phyloP scores from a whole-genome alignment of 495 filamentous ascomycete genomes.

The Recurvomyces mirabilis region DNA sequence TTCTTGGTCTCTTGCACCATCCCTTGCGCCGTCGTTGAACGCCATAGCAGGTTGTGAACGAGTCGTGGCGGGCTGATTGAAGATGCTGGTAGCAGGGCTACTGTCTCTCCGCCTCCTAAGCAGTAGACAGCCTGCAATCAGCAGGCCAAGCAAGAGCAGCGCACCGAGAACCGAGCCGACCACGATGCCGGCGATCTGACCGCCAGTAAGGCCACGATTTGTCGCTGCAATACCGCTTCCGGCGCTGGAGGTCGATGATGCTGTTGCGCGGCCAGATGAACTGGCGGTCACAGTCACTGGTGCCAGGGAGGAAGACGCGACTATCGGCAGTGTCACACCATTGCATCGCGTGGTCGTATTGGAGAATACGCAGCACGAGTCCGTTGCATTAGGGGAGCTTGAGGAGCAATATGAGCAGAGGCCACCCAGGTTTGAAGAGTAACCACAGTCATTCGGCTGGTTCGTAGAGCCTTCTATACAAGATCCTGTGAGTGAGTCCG shows the following conservation, averaged over 20 bases:
- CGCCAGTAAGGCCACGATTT: conserved; percentile 55
- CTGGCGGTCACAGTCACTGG: conserved; percentile 34
- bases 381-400: conserved; percentile 78
- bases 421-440: conserved; percentile 63
- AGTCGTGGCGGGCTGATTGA: conserved; percentile 80
- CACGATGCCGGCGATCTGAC: conserved; percentile 81
- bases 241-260: conserved; percentile 34
- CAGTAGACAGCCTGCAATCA: conserved; percentile 44
- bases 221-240: conserved; percentile 29
- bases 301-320: conserved; percentile 44
- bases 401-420: conserved; percentile 77
- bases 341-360: conserved; percentile 57
- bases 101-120: conserved; percentile 48
- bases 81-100: conserved; percentile 47
- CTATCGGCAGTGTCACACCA: conserved; percentile 61
- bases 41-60: conserved; percentile 34
- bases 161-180: conserved; percentile 66
- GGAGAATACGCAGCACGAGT: conserved; percentile 88
- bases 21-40: conserved; percentile 22
- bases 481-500: conserved; percentile 56
- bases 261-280: conserved; percentile 24
- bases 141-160: conserved; percentile 52
- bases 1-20: conserved; percentile 27
- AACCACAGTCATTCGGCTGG: conserved; percentile 84
- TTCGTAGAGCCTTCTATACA: conserved; percentile 72